These are phyloP conservation scores for Debaryomyces subglobosus DNA, from an alignment of 1,139 yeast species.

Conservation along the genomic window DNA sequence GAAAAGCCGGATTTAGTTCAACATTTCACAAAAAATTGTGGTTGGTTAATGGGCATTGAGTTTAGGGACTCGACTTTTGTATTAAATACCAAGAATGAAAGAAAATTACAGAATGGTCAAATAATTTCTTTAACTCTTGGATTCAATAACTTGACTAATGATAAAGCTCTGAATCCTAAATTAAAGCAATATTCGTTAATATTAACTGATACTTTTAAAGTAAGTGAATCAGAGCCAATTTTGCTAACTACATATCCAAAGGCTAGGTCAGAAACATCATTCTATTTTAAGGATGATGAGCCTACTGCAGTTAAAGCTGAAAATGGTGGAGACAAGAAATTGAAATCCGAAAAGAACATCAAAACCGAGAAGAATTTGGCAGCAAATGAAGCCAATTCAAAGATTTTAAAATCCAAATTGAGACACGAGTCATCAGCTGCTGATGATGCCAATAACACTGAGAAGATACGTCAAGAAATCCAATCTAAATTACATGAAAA, in stretches of 20 bases:
- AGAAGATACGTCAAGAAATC: slow-evolving; percentile 78
- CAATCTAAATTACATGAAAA: slow-evolving; percentile 83
- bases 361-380: slow-evolving; percentile 38
- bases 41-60: slow-evolving; percentile 90
- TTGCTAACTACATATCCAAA: slow-evolving; percentile 78
- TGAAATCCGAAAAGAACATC: slow-evolving; percentile 37
- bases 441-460: slow-evolving; percentile 69
- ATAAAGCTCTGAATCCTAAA: slow-evolving; percentile 48
- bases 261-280: slow-evolving; percentile 73
- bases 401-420: slow-evolving; percentile 75
- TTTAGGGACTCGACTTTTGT: slow-evolving; percentile 81
- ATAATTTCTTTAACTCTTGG: slow-evolving; percentile 80
- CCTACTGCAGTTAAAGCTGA: slow-evolving; percentile 21
- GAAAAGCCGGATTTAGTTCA: slow-evolving; percentile 64
- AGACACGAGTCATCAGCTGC: slow-evolving; percentile 75
- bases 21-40: slow-evolving; percentile 78
- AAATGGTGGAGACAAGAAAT: slow-evolving; percentile 18
- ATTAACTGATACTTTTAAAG: slow-evolving; percentile 80
- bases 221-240: slow-evolving; percentile 63
- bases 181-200: slow-evolving; percentile 65
- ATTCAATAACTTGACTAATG: slow-evolving; percentile 61
- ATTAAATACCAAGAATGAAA: slow-evolving; percentile 72
- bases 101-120: slow-evolving; percentile 70
- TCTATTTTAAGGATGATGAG: slow-evolving; percentile 77
- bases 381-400: slow-evolving; percentile 45